Conservation (phyloP, 2,329 filamentous ascomycete genomes). For the Sphaerulina musiva region DNA sequence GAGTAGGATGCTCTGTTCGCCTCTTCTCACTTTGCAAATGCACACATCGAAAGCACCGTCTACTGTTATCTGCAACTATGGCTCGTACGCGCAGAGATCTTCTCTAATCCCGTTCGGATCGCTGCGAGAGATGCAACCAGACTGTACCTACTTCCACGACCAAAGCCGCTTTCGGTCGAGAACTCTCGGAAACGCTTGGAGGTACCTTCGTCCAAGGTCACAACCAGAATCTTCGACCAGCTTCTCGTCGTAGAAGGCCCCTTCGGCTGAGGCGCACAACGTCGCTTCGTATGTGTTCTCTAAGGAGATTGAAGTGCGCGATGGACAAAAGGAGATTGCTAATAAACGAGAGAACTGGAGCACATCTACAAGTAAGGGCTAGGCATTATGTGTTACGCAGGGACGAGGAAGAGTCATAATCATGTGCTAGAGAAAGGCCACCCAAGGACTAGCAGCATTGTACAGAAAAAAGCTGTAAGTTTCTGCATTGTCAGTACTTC, state of each 20-base stretch:
- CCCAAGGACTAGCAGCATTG: neutral
- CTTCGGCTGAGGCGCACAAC: slow-evolving; percentile 39
- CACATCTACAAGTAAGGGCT: neutral
- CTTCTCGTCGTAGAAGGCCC: slow-evolving; percentile 48
- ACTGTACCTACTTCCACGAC: slow-evolving; percentile 26
- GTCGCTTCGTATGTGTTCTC: slow-evolving; percentile 52
- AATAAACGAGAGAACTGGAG: slow-evolving; percentile 8
- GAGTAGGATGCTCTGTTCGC: too few species aligned
- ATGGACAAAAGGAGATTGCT: slow-evolving; percentile 44
- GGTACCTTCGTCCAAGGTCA: slow-evolving; percentile 34
- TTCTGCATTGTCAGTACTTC: neutral
- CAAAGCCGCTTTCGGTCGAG: slow-evolving; percentile 32
- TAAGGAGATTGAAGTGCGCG: slow-evolving; percentile 51
- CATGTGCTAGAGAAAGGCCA: neutral
- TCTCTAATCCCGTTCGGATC: neutral
- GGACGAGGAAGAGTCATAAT: neutral
- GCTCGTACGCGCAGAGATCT: neutral
- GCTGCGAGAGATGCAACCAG: neutral
- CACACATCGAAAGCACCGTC: neutral
- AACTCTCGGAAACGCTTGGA: slow-evolving; percentile 35
- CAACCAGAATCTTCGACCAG: slow-evolving; percentile 33
- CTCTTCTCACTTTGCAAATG: too few species aligned
- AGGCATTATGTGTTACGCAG: neutral
- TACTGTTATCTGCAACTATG: neutral
- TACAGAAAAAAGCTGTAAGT: neutral